A percentile compares a stretch with the other conserved stretches of the same genome.
Conservation (phyloP, 108 stramenopile species). For the Cyclostephanos invisitatus region DNA sequence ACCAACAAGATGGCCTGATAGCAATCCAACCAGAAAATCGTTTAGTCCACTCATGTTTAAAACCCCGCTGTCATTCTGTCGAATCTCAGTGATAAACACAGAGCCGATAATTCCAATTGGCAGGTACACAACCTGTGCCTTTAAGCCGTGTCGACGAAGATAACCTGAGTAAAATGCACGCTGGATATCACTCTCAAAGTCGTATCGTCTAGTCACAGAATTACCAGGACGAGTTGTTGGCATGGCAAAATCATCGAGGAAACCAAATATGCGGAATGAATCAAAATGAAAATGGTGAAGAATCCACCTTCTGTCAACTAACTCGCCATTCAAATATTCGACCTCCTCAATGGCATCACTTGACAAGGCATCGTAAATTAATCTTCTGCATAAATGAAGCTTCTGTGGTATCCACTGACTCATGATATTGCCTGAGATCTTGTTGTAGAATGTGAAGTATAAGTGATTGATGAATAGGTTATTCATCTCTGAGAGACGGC, state of each 20-base stretch:
- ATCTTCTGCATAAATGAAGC: neutral
- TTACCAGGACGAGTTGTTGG: conserved; percentile 12
- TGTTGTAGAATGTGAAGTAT: conserved; percentile 26
- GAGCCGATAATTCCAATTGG: conserved; percentile 21
- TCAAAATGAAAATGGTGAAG: conserved; percentile 15
- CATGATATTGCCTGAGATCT: conserved; percentile 21
- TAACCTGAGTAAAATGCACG: conserved; percentile 38
- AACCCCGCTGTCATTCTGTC: conserved; percentile 20
- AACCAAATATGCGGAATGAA: conserved; percentile 13
- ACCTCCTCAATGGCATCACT: conserved; percentile 4
- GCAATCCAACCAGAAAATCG: neutral
- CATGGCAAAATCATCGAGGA: conserved; percentile 11
- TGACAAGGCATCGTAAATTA: conserved; percentile 14
- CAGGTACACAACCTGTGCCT: conserved; percentile 20
- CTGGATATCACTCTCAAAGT: conserved; percentile 25
- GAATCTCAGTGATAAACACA: conserved; percentile 10
- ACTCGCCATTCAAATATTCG: neutral
- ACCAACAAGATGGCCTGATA: neutral
- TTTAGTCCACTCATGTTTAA: conserved; percentile 9
- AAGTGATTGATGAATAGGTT: conserved; percentile 12
- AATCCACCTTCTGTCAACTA: neutral
- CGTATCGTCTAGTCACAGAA: neutral
- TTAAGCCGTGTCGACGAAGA: conserved; percentile 13
- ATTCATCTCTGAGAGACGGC: conserved; percentile 3
- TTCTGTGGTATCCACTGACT: conserved; percentile 21